phyloP scores from a whole-genome alignment of 345 rosid genomes.

The Luvunga scandens region DNA sequence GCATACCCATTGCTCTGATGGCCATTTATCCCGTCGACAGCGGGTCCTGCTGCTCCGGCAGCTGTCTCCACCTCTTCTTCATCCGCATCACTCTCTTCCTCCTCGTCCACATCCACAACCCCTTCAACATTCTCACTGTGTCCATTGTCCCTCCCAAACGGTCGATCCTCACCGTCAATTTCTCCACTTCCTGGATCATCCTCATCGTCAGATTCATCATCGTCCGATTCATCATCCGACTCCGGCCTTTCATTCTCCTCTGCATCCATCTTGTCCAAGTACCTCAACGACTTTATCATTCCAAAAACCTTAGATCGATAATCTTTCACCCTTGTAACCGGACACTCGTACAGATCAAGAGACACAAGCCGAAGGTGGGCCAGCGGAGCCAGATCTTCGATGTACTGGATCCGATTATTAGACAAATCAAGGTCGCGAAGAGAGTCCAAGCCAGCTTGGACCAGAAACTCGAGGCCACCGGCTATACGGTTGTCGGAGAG shows the following conservation, averaged over 20 bases:
- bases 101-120: conserved; percentile 60
- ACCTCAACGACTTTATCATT: conserved; percentile 66
- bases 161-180: conserved; percentile 58
- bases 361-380: conserved; percentile 62
- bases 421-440: conserved; percentile 72
- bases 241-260: conserved; percentile 82
- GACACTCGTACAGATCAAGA: conserved; percentile 81
- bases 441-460: conserved; percentile 58
- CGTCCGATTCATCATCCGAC: conserved; percentile 72
- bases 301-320: conserved; percentile 80
- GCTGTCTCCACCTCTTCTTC: conserved; percentile 56
- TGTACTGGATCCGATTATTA: conserved; percentile 64
- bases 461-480: conserved; percentile 60
- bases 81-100: conserved; percentile 71
- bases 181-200: conserved; percentile 79
- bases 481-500: conserved; percentile 72
- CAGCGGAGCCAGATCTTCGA: conserved; percentile 70
- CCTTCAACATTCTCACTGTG: conserved; percentile 48
- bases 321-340: conserved; percentile 71
- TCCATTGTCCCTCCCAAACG: conserved; percentile 45
- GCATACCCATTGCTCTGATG: conserved; percentile 45
- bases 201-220: conserved; percentile 59
- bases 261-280: conserved; percentile 77
- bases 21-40: conserved; percentile 22
- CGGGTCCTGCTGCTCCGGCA: not conserved